Percentiles rank a stretch among this genome's conserved stretches.
phyloP scores from a whole-genome alignment of 2,329 filamentous ascomycete genomes.

The Paraconiothyrium sp. region DNA sequence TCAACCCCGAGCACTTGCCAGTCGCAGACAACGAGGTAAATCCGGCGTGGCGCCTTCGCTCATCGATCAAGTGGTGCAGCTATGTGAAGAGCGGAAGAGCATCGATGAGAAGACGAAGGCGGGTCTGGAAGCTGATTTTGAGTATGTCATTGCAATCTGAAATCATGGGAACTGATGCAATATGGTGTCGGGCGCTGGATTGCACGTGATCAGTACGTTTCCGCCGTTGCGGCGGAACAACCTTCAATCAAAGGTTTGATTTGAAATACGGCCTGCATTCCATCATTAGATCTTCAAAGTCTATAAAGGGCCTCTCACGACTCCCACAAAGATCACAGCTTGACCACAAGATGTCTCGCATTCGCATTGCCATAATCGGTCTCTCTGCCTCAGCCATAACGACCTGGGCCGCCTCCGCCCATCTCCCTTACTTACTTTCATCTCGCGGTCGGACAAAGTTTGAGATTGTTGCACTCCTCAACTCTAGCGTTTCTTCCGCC shows the following conservation, averaged over 20 bases:
- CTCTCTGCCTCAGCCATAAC: conserved; percentile 63
- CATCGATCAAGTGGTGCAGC: neutral
- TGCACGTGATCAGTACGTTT: neutral
- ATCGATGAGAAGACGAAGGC: too few relatives aligned
- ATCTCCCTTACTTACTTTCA: conserved; percentile 68
- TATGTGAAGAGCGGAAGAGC: too few relatives aligned
- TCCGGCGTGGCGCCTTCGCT: neutral
- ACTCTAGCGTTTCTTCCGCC: conserved; percentile 55
- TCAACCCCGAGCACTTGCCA: too few relatives aligned
- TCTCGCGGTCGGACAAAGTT: conserved; percentile 48
- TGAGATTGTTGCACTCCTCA: conserved; percentile 58
- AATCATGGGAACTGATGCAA: too few relatives aligned
- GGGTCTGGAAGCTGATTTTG: too few relatives aligned
- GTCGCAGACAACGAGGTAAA: too few relatives aligned
- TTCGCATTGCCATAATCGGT: conserved; percentile 67
- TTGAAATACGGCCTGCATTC: neutral
- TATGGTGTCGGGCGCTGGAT: too few relatives aligned
- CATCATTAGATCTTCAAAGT: neutral
- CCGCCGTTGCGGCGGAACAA: conserved; percentile 10
- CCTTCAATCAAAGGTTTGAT: neutral
- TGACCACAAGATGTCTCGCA: conserved; percentile 55
- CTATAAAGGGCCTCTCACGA: neutral
- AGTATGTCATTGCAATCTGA: too few relatives aligned
- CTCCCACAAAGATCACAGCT: neutral
- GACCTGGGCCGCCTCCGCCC: conserved; percentile 65